Evolutionary conservation across 345 rosid species (phyloP).

Genomic region (Triadica sebifera): DNA sequence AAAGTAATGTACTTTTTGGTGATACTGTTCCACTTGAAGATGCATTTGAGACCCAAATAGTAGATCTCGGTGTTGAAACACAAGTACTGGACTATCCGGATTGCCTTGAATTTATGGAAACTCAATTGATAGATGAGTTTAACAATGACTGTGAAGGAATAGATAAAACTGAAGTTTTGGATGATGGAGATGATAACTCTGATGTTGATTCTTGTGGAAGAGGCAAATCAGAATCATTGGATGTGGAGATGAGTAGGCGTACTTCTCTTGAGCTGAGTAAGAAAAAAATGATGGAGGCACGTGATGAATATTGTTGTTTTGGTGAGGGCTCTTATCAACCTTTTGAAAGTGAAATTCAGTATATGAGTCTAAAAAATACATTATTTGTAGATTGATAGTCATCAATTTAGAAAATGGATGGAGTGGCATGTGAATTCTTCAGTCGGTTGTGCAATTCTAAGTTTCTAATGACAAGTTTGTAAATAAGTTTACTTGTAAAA

Average conservation of each 20-base stretch:
- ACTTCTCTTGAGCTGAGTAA: conserved; percentile 18
- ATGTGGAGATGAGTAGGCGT: conserved; percentile 22
- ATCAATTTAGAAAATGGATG: background rate
- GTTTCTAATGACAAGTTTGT: background rate
- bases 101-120: conserved; percentile 7
- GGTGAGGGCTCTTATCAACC: conserved; percentile 34
- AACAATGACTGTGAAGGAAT: conserved; percentile 53
- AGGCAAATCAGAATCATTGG: conserved; percentile 23
- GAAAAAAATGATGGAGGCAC: conserved; percentile 19
- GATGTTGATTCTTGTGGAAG: conserved; percentile 34
- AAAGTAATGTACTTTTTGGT: conserved; percentile 14
- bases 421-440: background rate
- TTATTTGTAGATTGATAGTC: background rate
- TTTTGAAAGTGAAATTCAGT: background rate
- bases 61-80: conserved; percentile 26
- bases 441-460: background rate
- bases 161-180: conserved; percentile 46
- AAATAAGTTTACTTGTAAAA: background rate
- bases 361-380: background rate
- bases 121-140: conserved; percentile 26
- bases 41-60: conserved; percentile 36
- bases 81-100: conserved; percentile 30
- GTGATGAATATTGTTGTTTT: conserved; percentile 23
- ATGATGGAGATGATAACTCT: conserved; percentile 28
- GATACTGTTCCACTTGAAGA: conserved; percentile 32